These are phyloP conservation scores for Lactuca sativa DNA, from an alignment of 129 eudicot species.

Conservation along the genomic window DNA sequence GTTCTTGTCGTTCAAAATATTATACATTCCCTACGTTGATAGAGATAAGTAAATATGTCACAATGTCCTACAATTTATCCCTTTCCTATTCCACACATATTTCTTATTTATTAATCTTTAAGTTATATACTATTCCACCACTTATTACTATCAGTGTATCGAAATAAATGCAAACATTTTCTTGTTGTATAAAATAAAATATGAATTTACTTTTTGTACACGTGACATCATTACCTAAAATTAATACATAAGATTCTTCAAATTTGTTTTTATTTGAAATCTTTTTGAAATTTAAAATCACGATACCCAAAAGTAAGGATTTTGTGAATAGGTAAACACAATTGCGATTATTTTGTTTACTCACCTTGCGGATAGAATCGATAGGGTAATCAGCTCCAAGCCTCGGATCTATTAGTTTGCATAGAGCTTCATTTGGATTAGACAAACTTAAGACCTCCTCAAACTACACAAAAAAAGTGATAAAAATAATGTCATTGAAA, in stretches of 20 bases:
- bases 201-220: too few relatives aligned
- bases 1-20: not conserved
- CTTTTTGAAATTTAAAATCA: not conserved
- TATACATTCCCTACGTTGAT: too few relatives aligned
- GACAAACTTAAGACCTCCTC: conserved; percentile 64
- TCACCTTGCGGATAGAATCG: conserved; percentile 74
- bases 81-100: not conserved
- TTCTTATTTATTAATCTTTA: not conserved
- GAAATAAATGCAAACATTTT: not conserved
- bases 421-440: conserved; percentile 47
- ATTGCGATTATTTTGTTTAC: not conserved
- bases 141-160: not conserved
- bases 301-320: not conserved
- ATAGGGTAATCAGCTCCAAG: conserved; percentile 70
- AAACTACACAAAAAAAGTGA: conserved; percentile 47
- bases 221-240: not conserved
- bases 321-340: not conserved
- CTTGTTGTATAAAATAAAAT: not conserved
- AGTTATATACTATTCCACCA: not conserved
- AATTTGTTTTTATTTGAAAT: too few relatives aligned
- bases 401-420: conserved; percentile 68
- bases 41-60: not conserved
- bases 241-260: too few relatives aligned
- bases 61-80: not conserved
- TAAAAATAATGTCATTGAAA: not conserved